Evolutionary conservation across 345 rosid genomes (phyloP).

Genomic region (Brassica incana): DNA sequence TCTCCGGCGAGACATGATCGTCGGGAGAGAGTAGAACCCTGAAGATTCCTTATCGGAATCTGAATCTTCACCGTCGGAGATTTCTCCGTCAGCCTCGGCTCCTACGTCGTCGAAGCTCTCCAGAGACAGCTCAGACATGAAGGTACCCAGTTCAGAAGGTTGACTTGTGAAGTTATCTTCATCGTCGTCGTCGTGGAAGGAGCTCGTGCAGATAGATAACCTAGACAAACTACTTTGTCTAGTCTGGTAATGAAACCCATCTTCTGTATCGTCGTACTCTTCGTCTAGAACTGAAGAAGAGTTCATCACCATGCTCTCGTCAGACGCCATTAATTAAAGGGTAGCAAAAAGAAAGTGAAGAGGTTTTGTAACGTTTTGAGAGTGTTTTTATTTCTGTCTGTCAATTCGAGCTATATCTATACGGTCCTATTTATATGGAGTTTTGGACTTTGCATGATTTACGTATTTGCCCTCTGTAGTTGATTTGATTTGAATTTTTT

Average conservation of each 20-base stretch:
- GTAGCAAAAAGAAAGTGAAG: neutral
- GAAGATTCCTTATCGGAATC: conserved; percentile 62
- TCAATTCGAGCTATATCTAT: neutral
- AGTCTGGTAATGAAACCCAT: conserved; percentile 49
- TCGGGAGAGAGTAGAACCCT: conserved; percentile 65
- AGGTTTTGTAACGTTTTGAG: neutral
- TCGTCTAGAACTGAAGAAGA: conserved; percentile 44
- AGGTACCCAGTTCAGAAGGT: conserved; percentile 22
- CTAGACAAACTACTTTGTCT: conserved; percentile 58
- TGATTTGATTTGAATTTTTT: neutral
- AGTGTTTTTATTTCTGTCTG: neutral
- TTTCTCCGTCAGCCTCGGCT: conserved; percentile 47
- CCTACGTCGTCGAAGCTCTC: conserved; percentile 57
- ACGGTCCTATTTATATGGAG: conserved; percentile 15
- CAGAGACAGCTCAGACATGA: conserved; percentile 54
- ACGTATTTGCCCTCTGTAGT: conserved; percentile 19
- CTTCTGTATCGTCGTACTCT: conserved; percentile 59
- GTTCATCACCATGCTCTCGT: conserved; percentile 45
- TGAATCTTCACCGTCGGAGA: conserved; percentile 50
- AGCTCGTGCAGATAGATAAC: conserved; percentile 69
- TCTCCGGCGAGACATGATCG: conserved; percentile 55
- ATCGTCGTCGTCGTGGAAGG: conserved; percentile 50
- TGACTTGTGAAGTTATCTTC: conserved; percentile 14
- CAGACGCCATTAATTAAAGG: conserved; percentile 52
- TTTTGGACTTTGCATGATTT: neutral